Evolutionary conservation across 2,329 filamentous ascomycete genomes (phyloP).

Genomic region (Verticillium nubilum): DNA sequence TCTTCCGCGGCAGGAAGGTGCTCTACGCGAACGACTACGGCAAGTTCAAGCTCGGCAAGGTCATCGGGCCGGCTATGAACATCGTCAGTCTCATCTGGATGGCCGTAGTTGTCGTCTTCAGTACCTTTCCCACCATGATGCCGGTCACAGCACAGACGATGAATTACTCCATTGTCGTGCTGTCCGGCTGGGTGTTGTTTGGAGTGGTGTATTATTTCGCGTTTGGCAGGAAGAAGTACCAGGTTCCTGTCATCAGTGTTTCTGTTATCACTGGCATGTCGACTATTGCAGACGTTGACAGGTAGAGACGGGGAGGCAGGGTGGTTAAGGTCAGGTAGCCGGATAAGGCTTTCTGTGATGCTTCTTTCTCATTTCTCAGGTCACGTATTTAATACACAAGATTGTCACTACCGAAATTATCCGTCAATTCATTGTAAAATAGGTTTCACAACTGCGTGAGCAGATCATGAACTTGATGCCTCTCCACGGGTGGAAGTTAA

Average conservation of each 20-base stretch:
- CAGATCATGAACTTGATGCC: too few species aligned
- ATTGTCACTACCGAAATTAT: too few species aligned
- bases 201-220: conserved; percentile 26
- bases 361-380: background rate
- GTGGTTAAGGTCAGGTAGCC: too few species aligned
- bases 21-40: conserved; percentile 14
- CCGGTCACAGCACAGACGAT: conserved; percentile 36
- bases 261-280: conserved; percentile 8
- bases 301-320: background rate
- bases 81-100: conserved; percentile 37
- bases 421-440: too few species aligned
- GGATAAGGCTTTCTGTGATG: too few species aligned
- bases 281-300: background rate
- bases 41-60: conserved; percentile 22
- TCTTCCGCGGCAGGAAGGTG: conserved; percentile 26
- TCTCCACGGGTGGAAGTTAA: too few species aligned
- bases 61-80: conserved; percentile 29
- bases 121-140: conserved; percentile 34
- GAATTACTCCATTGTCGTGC: conserved; percentile 40
- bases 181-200: conserved; percentile 30
- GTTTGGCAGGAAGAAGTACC: conserved; percentile 17
- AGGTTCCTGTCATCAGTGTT: conserved; percentile 14
- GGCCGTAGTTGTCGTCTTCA: conserved; percentile 35
- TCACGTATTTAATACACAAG: background rate
- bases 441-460: too few species aligned